Percentiles rank a stretch among this genome's conserved stretches.
Conservation (phyloP, 2,329 filamentous ascomycete species). For the Aspergillus ochraceus region DNA sequence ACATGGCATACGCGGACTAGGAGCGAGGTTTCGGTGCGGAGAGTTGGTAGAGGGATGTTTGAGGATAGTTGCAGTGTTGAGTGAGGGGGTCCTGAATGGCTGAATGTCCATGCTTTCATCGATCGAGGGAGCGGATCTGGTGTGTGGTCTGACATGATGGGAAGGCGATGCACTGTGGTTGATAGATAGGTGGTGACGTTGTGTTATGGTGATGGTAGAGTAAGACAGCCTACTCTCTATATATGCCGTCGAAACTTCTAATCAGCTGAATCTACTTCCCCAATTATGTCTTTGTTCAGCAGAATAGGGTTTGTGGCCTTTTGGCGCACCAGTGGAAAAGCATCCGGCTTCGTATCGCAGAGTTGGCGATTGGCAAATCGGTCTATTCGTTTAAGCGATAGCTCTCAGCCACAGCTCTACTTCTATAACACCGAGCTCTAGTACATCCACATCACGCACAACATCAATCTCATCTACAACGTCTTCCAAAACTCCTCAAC, state of each 20-base stretch:
- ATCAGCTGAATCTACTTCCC: not conserved
- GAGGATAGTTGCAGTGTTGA: not conserved
- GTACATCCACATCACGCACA: too few species aligned
- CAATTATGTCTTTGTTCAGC: not conserved
- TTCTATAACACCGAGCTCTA: too few species aligned
- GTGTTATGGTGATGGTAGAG: not conserved
- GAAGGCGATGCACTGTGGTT: too few species aligned
- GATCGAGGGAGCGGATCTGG: not conserved
- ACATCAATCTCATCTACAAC: not conserved
- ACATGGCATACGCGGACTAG: not conserved
- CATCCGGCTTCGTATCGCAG: not conserved
- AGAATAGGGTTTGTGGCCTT: not conserved
- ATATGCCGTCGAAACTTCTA: not conserved
- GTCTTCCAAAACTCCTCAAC: slow-evolving; percentile 30
- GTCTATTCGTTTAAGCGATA: not conserved
- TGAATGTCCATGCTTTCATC: not conserved
- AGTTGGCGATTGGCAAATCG: not conserved
- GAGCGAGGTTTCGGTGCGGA: not conserved
- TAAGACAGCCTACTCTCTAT: not conserved
- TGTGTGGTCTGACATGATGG: not conserved
- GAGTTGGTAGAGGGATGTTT: not conserved
- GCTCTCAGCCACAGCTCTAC: too few species aligned
- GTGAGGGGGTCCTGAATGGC: not conserved
- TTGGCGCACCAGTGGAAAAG: not conserved
- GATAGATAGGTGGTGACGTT: not conserved